Evolutionary conservation across 1,284 basidiomycete species (phyloP).

Genomic region (Ceratobasidium sp.): DNA sequence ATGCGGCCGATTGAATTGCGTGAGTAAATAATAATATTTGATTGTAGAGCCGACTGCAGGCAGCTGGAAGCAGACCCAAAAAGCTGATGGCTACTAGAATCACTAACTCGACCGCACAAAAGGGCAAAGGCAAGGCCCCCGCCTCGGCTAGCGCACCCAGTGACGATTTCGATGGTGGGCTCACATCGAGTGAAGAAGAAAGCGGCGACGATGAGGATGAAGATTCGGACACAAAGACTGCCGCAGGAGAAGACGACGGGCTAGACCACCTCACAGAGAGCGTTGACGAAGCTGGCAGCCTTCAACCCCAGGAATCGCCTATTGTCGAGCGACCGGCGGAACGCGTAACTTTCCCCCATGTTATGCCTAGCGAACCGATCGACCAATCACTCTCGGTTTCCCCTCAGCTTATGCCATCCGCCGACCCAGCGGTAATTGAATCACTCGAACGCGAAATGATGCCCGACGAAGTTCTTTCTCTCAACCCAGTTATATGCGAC

Average conservation of each 20-base stretch:
- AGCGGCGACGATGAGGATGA: constrained; percentile 15
- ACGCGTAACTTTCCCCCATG: no score
- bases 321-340: neutral
- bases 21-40: neutral
- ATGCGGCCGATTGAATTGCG: neutral
- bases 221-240: constrained; percentile 13
- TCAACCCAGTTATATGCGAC: constrained; percentile 40
- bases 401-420: constrained; percentile 12
- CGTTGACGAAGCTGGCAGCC: constrained; percentile 8
- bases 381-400: constrained; percentile 12
- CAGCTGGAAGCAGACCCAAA: neutral
- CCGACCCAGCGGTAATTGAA: neutral
- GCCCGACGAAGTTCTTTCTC: constrained; percentile 37
- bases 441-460: constrained; percentile 18
- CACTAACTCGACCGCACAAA: no score
- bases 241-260: constrained; percentile 34
- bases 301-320: constrained; percentile 2
- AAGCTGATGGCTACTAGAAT: no score
- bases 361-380: neutral
- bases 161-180: constrained; percentile 24
- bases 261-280: constrained; percentile 37
- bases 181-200: constrained; percentile 35
- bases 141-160: neutral
- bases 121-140: neutral
- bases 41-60: neutral